Base-by-base conservation (phyloP, 2,329 filamentous ascomycete genomes). In the Venturia oleaginea region DNA sequence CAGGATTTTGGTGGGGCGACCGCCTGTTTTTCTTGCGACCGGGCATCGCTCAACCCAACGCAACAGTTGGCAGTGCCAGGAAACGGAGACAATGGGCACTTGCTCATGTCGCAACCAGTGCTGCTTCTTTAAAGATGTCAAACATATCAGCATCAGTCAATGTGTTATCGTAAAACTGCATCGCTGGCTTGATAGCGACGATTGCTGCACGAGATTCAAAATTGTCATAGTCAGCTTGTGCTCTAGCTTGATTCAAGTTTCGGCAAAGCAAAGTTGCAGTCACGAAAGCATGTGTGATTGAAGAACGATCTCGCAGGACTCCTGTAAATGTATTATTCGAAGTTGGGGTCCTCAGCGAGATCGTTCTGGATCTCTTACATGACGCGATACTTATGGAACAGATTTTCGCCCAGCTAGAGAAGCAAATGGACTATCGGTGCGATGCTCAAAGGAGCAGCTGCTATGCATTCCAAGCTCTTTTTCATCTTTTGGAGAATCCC, bases 381-480 rank as follows among this genome's bases (percentile, higher is more conserved):
- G 46, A 51, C 2, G n/a, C 6, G 11, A 51, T 7, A n/a, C n/a
- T n/a, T n/a, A 22, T 24, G 22, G n/a, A 11, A 48, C 2, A 48
- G n/a, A 27, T 22, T n/a, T 51, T 27, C 13, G n/a, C 27, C 22
- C 1, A 51, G 22, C 11, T 13, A 10, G 22, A 13, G 46, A 22
- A 51, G 10, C 22, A 13, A 27, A 13, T 13, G 46, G n/a, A 13
- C 13, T 13, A 51, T 51, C 13, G 15, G 3, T 27, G 4, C 17
- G 17, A 13, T 43, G 11, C 40, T 43, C 2, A 5, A 19, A 43
- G 2, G n/a, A 17, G 40, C 11, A n/a, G 40, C 40, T 43, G 17
- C 46, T 30, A 2, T 57, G 27, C 27, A 32, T 34, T 57, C 51
- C 51, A 57, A 57, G 51, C 51, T 57, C 51, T 57, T 57, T 55